phyloP scores from a whole-genome alignment of 108 stramenopile genomes.

The Epipyxis sp. region DNA sequence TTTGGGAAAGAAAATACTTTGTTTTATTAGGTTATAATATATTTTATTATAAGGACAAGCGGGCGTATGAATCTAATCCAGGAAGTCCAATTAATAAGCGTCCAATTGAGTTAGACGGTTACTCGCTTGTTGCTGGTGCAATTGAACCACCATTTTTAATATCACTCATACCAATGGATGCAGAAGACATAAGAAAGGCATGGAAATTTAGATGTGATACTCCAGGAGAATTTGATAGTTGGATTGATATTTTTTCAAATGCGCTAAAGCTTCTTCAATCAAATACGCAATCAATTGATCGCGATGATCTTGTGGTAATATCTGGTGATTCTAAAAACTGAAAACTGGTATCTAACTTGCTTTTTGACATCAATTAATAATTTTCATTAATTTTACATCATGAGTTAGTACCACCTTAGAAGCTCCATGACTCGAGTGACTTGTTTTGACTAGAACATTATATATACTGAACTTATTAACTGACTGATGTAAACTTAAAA shows the following conservation, averaged over 20 bases:
- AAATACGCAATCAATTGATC: slow-evolving; percentile 1
- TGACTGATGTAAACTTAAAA: no score
- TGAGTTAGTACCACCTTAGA: no score
- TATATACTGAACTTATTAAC: no score
- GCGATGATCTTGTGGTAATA: no score
- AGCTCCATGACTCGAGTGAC: no score
- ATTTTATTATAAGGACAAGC: slow-evolving; percentile 33
- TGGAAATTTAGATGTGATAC: slow-evolving; percentile 11
- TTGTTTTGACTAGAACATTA: no score
- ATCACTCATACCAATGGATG: not conserved
- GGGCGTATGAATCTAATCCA: not conserved
- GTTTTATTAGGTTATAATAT: not conserved
- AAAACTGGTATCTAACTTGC: no score
- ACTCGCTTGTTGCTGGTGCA: not conserved
- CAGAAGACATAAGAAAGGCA: slow-evolving; percentile 13
- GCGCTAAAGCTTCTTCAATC: not conserved
- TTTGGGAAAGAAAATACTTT: slow-evolving; percentile 16
- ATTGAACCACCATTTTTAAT: not conserved
- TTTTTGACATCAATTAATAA: no score
- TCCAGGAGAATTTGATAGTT: not conserved
- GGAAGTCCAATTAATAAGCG: not conserved
- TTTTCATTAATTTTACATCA: no score
- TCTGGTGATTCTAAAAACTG: no score
- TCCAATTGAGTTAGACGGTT: slow-evolving; percentile 6
- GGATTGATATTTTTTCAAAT: not conserved